Evolutionary conservation across 148 eudicot genomes (phyloP).

Genomic region (Camellia sinensis): DNA sequence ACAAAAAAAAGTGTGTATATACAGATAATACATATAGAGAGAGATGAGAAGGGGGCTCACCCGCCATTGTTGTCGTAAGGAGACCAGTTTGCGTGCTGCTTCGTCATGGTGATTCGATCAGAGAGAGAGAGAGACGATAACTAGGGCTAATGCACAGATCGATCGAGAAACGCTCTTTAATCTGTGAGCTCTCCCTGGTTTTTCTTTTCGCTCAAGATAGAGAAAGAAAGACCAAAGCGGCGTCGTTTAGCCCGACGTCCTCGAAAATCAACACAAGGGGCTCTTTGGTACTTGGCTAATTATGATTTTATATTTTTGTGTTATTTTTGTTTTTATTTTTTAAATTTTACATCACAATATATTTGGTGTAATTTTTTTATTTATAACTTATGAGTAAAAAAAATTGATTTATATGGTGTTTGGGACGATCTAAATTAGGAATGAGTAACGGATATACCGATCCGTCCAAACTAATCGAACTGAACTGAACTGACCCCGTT

Average conservation of each 20-base stretch:
- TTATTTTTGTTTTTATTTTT: too few species aligned
- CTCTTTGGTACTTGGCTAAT: too few species aligned
- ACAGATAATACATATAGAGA: not conserved
- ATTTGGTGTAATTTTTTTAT: too few species aligned
- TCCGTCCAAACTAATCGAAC: too few species aligned
- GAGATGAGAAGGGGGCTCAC: slow-evolving; percentile 25
- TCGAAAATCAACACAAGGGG: not conserved
- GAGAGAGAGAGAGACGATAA: not conserved
- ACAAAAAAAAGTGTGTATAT: too few species aligned
- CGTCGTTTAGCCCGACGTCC: not conserved
- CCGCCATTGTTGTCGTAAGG: slow-evolving; percentile 95
- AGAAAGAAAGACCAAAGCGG: not conserved
- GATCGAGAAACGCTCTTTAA: not conserved
- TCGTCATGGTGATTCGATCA: slow-evolving; percentile 42
- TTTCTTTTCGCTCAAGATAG: slow-evolving; percentile 19
- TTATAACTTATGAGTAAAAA: too few species aligned
- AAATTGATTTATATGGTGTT: too few species aligned
- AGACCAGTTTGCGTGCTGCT: slow-evolving; percentile 71
- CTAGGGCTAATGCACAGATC: not conserved
- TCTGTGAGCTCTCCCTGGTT: not conserved
- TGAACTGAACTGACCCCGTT: too few species aligned
- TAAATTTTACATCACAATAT: not conserved
- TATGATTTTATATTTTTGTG: too few species aligned
- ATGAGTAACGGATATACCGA: too few species aligned
- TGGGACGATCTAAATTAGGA: too few species aligned